phyloP scores from a whole-genome alignment of 768 basidiomycete genomes.

The Scleroderma bovista region DNA sequence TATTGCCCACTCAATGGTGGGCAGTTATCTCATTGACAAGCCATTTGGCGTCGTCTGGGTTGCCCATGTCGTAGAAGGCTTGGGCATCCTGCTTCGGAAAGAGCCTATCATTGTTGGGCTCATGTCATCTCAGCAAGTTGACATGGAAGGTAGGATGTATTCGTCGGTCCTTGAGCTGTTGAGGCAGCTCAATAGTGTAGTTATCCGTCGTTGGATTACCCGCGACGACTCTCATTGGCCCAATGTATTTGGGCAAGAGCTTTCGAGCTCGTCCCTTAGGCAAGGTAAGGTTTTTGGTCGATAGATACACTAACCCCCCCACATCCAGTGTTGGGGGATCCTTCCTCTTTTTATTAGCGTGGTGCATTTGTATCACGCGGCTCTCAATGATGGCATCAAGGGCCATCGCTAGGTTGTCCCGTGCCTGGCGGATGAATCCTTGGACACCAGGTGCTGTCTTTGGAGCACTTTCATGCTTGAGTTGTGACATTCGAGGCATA shows the following conservation, averaged over 20 bases:
- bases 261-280: too few species aligned
- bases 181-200: too few species aligned
- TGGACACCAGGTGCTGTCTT: conserved; percentile 16
- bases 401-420: conserved; percentile 11
- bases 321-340: background rate
- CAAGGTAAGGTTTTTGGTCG: conserved; percentile 25
- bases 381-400: conserved; percentile 9
- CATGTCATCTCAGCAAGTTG: too few species aligned
- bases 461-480: conserved; percentile 9
- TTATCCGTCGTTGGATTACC: too few species aligned
- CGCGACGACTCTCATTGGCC: background rate
- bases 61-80: too few species aligned
- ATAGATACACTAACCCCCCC: conserved; percentile 30
- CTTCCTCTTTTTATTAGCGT: conserved; percentile 1
- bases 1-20: background rate
- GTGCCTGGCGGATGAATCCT: conserved; percentile 20
- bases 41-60: too few species aligned
- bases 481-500: conserved; percentile 4
- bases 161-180: too few species aligned
- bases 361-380: conserved; percentile 7
- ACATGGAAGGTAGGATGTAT: too few species aligned
- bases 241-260: background rate
- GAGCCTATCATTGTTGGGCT: too few species aligned
- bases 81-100: too few species aligned
- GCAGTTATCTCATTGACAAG: too few species aligned